A percentile compares a stretch with the other conserved stretches of the same genome.
phyloP scores from a whole-genome alignment of 768 basidiomycete genomes.

The Lentinula edodes region DNA sequence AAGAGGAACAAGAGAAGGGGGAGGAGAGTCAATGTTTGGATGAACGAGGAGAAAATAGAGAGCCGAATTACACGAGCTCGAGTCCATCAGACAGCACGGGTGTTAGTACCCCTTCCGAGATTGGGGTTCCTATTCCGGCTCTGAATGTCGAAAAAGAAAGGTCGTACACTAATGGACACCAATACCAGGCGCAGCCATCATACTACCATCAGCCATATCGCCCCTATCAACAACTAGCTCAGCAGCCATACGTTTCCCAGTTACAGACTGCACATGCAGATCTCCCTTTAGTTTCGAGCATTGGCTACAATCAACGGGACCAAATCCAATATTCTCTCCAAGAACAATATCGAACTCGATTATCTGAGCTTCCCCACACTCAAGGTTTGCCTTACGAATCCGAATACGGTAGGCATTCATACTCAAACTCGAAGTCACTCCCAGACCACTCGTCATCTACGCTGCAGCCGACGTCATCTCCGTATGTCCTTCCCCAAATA shows the following conservation, averaged over 20 bases:
- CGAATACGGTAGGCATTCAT: neutral
- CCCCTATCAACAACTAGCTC: neutral
- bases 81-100: conserved; percentile 8
- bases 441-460: neutral
- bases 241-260: conserved; percentile 2
- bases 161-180: neutral
- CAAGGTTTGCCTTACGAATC: neutral
- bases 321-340: neutral
- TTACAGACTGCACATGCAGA: conserved; percentile 3
- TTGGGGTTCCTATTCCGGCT: neutral
- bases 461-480: neutral
- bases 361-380: neutral
- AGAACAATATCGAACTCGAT: neutral
- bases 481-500: neutral
- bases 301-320: neutral
- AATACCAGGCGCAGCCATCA: neutral
- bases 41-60: neutral
- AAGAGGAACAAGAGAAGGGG: conserved; percentile 8
- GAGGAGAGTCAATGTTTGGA: neutral
- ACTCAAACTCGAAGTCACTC: neutral
- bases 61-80: neutral
- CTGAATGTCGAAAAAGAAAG: neutral
- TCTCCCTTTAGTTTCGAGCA: neutral
- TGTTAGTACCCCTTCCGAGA: conserved; percentile 5
- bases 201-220: neutral